Evolutionary conservation across 2,329 filamentous ascomycete species (phyloP), one percentile per base, ranked within the genome.

Genomic region (Teratosphaeria epicoccoides): DNA sequence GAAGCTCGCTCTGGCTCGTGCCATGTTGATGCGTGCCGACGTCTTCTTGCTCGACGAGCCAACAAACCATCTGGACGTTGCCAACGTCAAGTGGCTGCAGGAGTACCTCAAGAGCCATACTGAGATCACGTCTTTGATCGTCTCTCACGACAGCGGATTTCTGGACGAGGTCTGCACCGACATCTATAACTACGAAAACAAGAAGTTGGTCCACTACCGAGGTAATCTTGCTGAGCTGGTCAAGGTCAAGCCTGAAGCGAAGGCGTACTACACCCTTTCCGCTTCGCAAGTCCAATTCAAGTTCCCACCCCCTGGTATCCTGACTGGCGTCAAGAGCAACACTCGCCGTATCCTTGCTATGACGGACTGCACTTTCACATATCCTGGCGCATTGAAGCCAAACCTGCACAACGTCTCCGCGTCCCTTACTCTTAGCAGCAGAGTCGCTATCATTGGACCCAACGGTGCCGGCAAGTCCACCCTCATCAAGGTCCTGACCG

Each of bases 401-500:
- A 95, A 88, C n/a, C 77, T 98, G 33, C 68, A 73, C 47, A 88
- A 95, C 50, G 90, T 93, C 3, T 88, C 87, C n/a, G 91, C 89
- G 69, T 84, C 88, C 61, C 79, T 98, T 37, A 83, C 83, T 2
- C 78, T 98, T 46, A 96, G 90, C 3, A 97, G 91, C 43, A 85
- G 93, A 65, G 88, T 95, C 33, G 93, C 91, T 56, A 94, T 98
- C 62, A 96, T 98, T 59, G 93, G 93, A 54, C 88, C 88, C 66
- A 98, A 98, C 68, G 93, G 93, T 79, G 93, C 93, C 43, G 93
- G 93, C 68, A 98, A 98, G 73, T 96, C 91, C 11, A 98, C 93
- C 0, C 82, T 98, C 56, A 96, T 98, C 75, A 98, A 98, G 76
- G 78, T 98, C 54, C 78, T 98, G 53, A 98, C 93, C 10, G 93